Conservation (phyloP, 169 alveolate genomes). For the Amoebophrya sp. region DNA sequence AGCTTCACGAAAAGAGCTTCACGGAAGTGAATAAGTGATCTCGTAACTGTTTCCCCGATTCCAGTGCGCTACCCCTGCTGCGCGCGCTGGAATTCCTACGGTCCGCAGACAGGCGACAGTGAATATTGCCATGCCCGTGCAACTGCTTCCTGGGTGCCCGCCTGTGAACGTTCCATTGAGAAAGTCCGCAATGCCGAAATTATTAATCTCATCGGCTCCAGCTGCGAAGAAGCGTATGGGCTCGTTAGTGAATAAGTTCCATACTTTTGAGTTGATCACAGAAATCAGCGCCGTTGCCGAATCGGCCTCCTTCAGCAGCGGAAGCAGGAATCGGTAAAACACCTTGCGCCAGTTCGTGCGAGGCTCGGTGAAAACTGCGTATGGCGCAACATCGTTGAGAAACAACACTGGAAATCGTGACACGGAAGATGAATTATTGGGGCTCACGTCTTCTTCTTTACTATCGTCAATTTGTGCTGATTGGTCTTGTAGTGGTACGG, state of each 20-base stretch:
- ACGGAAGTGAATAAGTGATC: too few relatives aligned
- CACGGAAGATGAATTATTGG: background rate
- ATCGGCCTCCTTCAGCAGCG: background rate
- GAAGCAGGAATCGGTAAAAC: background rate
- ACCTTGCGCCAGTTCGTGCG: background rate
- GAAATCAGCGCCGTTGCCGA: background rate
- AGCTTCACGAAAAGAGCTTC: too few relatives aligned
- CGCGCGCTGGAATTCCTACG: background rate
- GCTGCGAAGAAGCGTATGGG: background rate
- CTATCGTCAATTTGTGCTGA: too few relatives aligned
- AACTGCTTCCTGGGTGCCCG: background rate
- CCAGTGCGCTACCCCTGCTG: background rate
- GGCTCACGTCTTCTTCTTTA: too few relatives aligned
- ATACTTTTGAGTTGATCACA: background rate
- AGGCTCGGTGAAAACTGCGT: background rate
- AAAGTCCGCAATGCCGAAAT: background rate
- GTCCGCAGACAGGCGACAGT: background rate
- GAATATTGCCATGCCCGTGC: background rate
- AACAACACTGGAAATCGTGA: background rate
- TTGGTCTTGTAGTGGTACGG: too few relatives aligned
- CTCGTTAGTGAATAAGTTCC: background rate
- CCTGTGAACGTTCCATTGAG: background rate
- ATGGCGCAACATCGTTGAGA: background rate
- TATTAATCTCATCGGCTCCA: background rate
- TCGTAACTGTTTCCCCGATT: too few relatives aligned